phyloP scores from a whole-genome alignment of 306 rosid genomes.

The Carpinus fangiana region DNA sequence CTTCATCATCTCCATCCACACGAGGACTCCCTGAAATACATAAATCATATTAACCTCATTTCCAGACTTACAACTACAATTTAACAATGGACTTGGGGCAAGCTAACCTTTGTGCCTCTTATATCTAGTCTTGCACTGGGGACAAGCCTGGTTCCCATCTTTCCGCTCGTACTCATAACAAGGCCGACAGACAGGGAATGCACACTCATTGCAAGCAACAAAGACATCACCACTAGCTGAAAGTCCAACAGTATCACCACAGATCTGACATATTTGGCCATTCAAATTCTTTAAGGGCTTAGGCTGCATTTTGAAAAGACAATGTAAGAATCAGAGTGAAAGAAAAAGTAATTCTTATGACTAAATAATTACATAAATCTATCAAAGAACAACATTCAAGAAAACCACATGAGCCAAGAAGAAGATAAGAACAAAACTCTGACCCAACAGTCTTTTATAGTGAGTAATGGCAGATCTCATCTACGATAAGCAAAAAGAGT shows the following conservation, averaged over 20 bases:
- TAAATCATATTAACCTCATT: slow-evolving; percentile 17
- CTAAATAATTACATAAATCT: not conserved
- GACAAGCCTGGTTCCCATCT: slow-evolving; percentile 93
- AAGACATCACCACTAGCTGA: slow-evolving; percentile 79
- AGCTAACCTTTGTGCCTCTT: slow-evolving; percentile 80
- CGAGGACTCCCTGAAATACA: slow-evolving; percentile 82
- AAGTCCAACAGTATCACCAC: slow-evolving; percentile 80
- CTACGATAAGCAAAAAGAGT: not conserved
- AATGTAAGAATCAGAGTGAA: slow-evolving; percentile 21
- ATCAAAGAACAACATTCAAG: not conserved
- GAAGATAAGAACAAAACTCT: not conserved
- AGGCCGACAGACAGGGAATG: slow-evolving; percentile 90
- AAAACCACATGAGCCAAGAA: not conserved
- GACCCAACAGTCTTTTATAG: not conserved
- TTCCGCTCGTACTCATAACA: slow-evolving; percentile 93
- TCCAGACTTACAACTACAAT: not conserved
- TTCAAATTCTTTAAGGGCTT: slow-evolving; percentile 80
- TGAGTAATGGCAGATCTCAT: not conserved
- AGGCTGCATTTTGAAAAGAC: slow-evolving; percentile 46
- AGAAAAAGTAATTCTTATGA: not conserved
- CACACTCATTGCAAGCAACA: slow-evolving; percentile 98
- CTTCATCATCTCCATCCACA: slow-evolving; percentile 96
- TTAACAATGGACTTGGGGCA: not conserved
- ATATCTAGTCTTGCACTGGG: slow-evolving; percentile 97
- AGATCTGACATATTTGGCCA: slow-evolving; percentile 88